Percentiles rank a stretch among this genome's conserved stretches.
phyloP scores from a whole-genome alignment of 2,329 filamentous ascomycete species.

The Reticulascus tulasneorum region DNA sequence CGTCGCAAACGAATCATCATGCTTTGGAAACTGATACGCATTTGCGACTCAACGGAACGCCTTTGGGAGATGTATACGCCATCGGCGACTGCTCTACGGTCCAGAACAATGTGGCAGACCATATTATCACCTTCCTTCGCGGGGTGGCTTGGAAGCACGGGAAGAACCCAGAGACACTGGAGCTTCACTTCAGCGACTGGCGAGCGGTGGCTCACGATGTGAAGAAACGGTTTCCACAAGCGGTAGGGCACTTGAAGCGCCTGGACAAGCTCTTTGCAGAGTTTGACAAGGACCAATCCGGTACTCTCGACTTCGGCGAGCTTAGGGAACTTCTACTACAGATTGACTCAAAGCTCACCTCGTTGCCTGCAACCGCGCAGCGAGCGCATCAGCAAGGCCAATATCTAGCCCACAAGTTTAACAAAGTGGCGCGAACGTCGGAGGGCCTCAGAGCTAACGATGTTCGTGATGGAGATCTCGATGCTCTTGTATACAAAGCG shows the following conservation, averaged over 20 bases:
- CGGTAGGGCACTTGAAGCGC: constrained; percentile 78
- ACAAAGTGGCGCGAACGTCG: constrained; percentile 75
- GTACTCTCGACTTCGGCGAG: constrained; percentile 91
- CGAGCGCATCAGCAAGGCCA: constrained; percentile 92
- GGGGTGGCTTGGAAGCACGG: constrained; percentile 88
- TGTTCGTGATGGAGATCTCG: constrained; percentile 81
- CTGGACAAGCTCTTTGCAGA: constrained; percentile 87
- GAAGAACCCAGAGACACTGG: constrained; percentile 81
- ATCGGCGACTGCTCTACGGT: constrained; percentile 96
- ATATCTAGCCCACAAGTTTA: constrained; percentile 91
- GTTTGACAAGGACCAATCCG: constrained; percentile 90
- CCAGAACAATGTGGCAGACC: constrained; percentile 92
- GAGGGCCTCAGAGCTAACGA: constrained; percentile 76
- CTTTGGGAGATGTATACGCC: constrained; percentile 90
- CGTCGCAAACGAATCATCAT: constrained; percentile 78
- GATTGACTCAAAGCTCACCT: constrained; percentile 93
- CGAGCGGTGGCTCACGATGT: constrained; percentile 77
- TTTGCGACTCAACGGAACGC: constrained; percentile 81
- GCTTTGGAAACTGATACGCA: constrained; percentile 94
- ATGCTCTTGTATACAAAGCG: constrained; percentile 87
- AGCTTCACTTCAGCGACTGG: constrained; percentile 87
- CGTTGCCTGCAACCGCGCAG: constrained; percentile 90
- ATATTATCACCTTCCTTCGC: constrained; percentile 86
- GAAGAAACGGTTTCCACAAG: constrained; percentile 86
- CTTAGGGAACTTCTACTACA: constrained; percentile 82